Conservation (phyloP, 371 early-diverging fungal species). For the Apophysomyces variabilis region DNA sequence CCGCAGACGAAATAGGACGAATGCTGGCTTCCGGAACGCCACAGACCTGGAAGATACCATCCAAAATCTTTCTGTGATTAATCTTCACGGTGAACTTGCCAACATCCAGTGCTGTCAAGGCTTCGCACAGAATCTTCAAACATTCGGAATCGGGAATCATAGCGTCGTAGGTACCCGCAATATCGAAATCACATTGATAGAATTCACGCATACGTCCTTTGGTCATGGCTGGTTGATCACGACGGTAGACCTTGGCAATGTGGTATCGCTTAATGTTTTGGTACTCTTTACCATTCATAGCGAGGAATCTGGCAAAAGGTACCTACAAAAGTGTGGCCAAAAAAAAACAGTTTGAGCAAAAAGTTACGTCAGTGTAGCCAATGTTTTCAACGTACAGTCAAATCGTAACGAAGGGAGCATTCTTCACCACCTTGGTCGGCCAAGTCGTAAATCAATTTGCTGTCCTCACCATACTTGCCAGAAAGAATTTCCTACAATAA, state of each 20-base stretch:
- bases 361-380: neutral
- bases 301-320: slow-evolving; percentile 97
- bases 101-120: slow-evolving; percentile 76
- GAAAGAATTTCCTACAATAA: slow-evolving; percentile 76
- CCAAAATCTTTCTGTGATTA: slow-evolving; percentile 96
- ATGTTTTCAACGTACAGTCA: slow-evolving; percentile 72
- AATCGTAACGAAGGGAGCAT: slow-evolving; percentile 97
- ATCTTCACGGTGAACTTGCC: slow-evolving; percentile 90
- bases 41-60: slow-evolving; percentile 93
- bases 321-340: slow-evolving; percentile 34
- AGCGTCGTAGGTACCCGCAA: slow-evolving; percentile 94
- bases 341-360: too few species aligned
- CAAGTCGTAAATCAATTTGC: slow-evolving; percentile 98
- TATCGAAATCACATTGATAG: slow-evolving; percentile 99
- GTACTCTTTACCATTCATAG: slow-evolving; percentile 85
- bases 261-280: slow-evolving; percentile 98
- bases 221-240: slow-evolving; percentile 99
- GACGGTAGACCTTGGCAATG: slow-evolving; percentile 98
- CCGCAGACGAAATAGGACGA: slow-evolving; percentile 94
- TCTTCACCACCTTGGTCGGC: slow-evolving; percentile 99
- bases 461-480: slow-evolving; percentile 99
- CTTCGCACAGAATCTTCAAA: slow-evolving; percentile 82
- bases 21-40: slow-evolving; percentile 90
- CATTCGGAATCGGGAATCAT: slow-evolving; percentile 99
- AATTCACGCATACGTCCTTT: slow-evolving; percentile 99